phyloP scores from a whole-genome alignment of 2,329 filamentous ascomycete genomes.

The Zymoseptoria ardabiliae region DNA sequence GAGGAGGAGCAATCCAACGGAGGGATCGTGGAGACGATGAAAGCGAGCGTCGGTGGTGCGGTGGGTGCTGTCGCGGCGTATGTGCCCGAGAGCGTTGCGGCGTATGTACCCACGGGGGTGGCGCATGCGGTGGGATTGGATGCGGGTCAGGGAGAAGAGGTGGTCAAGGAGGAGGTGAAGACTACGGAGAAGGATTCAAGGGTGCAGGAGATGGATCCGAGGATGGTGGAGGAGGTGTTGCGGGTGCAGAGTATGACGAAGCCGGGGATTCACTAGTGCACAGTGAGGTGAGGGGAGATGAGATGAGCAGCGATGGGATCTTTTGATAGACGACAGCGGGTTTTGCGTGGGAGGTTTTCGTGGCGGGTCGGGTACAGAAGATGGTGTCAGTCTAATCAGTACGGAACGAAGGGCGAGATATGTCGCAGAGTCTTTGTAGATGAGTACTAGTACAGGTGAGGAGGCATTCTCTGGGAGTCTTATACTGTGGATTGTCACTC shows the following conservation, averaged over 20 bases:
- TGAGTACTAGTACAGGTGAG: too few species aligned
- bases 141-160: constrained; percentile 21
- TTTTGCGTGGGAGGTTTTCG: too few species aligned
- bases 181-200: constrained; percentile 21
- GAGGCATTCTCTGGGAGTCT: too few species aligned
- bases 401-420: too few species aligned
- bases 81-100: not conserved
- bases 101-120: constrained; percentile 12
- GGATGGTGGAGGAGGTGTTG: constrained; percentile 32
- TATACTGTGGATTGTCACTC: too few species aligned
- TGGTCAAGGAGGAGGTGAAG: constrained; percentile 14
- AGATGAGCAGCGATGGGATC: too few species aligned
- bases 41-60: constrained; percentile 11
- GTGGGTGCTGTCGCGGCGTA: constrained; percentile 17
- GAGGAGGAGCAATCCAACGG: constrained; percentile 37
- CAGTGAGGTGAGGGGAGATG: too few species aligned
- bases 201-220: constrained; percentile 25
- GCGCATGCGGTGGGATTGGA: constrained; percentile 28
- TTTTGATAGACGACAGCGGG: too few species aligned
- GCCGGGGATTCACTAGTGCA: not conserved
- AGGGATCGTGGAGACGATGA: constrained; percentile 20
- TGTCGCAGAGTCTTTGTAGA: too few species aligned
- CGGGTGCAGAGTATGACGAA: constrained; percentile 22
- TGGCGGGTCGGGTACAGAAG: too few species aligned
- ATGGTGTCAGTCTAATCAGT: too few species aligned